Evolutionary conservation across 1,284 basidiomycete species (phyloP).

Genomic region (Cystobasidium pallidum): DNA sequence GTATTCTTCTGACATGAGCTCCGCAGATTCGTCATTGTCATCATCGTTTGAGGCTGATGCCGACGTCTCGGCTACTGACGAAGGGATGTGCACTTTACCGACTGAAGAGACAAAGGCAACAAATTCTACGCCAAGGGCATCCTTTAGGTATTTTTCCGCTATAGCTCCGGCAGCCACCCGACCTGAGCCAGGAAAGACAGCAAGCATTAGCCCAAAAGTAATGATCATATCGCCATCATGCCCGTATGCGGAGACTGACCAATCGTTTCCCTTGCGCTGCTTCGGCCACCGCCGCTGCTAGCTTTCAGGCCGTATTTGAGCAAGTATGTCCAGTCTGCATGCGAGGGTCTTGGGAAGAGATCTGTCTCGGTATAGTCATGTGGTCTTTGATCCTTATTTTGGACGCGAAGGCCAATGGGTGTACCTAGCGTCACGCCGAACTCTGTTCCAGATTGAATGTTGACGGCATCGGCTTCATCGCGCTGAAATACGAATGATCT

Average conservation of each 20-base stretch:
- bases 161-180: conserved; percentile 98
- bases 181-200: conserved; percentile 60
- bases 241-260: too few relatives aligned
- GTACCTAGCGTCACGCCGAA: conserved; percentile 94
- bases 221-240: too few relatives aligned
- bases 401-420: conserved; percentile 91
- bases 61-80: conserved; percentile 57
- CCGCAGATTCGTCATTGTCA: conserved; percentile 72
- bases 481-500: conserved; percentile 63
- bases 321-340: conserved; percentile 98
- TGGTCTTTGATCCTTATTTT: conserved; percentile 97
- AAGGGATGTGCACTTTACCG: conserved; percentile 83
- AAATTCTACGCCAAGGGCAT: conserved; percentile 88
- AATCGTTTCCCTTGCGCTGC: conserved; percentile 94
- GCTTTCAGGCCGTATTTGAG: conserved; percentile 98
- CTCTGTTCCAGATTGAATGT: conserved; percentile 92
- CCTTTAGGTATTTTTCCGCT: conserved; percentile 91
- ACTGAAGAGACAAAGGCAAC: conserved; percentile 97
- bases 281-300: conserved; percentile 91
- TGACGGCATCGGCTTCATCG: conserved; percentile 94
- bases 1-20: conserved; percentile 82
- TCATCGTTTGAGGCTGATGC: conserved; percentile 52
- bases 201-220: conserved; percentile 1
- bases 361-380: conserved; percentile 99
- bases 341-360: conserved; percentile 92